Evolutionary conservation across 768 basidiomycete genomes (phyloP).

Genomic region (Macrolepiota dolichaula): DNA sequence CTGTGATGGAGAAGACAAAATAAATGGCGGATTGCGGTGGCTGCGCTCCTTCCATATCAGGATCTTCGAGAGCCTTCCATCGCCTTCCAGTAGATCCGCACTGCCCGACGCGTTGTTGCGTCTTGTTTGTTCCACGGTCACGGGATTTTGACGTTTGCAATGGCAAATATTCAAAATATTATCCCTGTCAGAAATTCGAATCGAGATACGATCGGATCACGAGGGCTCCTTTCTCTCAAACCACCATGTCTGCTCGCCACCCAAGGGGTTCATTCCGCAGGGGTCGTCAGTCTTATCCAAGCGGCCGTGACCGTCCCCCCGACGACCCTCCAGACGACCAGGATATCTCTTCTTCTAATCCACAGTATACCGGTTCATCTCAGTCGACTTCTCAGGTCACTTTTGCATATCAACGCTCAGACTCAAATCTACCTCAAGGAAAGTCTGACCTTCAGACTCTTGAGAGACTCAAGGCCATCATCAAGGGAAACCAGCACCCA

Average conservation of each 20-base stretch:
- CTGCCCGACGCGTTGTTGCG: neutral
- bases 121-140: neutral
- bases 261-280: neutral
- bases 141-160: too few relatives aligned
- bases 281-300: neutral
- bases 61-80: conserved; percentile 1
- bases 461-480: conserved; percentile 69
- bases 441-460: conserved; percentile 70
- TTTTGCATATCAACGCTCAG: neutral
- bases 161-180: too few relatives aligned
- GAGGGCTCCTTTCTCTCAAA: neutral
- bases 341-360: neutral
- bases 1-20: conserved; percentile 3
- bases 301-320: neutral
- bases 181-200: too few relatives aligned
- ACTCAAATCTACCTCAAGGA: conserved; percentile 40
- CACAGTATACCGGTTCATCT: neutral
- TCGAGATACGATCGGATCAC: neutral
- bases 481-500: conserved; percentile 71
- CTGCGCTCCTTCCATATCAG: conserved; percentile 6
- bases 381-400: neutral
- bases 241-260: conserved; percentile 1
- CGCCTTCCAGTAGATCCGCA: neutral
- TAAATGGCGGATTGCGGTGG: conserved; percentile 2
- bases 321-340: neutral